phyloP scores from a whole-genome alignment of 495 filamentous ascomycete genomes.

The Hyphodiscus hymeniophilus region DNA sequence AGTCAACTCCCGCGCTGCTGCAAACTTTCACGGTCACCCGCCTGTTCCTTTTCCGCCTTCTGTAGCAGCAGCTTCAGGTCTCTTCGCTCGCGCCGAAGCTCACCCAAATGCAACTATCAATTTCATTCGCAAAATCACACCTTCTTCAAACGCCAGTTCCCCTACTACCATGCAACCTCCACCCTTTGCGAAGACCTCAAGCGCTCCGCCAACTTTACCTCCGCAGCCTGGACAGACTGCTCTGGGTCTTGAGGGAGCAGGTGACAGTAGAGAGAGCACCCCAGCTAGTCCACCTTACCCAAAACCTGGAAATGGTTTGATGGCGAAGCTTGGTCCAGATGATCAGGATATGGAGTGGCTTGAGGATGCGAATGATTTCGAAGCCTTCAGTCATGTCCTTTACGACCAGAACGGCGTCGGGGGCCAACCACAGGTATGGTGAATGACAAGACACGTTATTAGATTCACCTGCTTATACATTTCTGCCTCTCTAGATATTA shows the following conservation, averaged over 20 bases:
- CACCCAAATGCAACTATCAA: slow-evolving; percentile 30
- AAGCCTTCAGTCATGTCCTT: slow-evolving; percentile 43
- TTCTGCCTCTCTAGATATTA: no score
- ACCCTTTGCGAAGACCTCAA: slow-evolving; percentile 1
- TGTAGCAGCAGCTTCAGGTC: slow-evolving; percentile 24
- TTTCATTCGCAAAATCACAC: slow-evolving; percentile 30
- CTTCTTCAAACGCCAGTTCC: background rate
- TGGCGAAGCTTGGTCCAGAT: slow-evolving; percentile 34
- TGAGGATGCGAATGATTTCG: slow-evolving; percentile 40
- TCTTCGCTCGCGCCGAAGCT: slow-evolving; percentile 31
- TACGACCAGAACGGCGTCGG: slow-evolving; percentile 26
- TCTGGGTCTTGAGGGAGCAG: background rate
- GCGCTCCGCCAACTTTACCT: slow-evolving; percentile 10
- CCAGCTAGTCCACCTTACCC: slow-evolving; percentile 56
- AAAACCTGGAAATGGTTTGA: slow-evolving; percentile 50
- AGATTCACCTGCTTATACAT: no score
- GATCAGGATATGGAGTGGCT: slow-evolving; percentile 37
- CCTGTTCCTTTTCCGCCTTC: slow-evolving; percentile 24
- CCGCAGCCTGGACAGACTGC: background rate
- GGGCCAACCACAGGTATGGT: background rate
- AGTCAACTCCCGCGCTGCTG: slow-evolving; percentile 12
- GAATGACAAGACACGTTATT: no score
- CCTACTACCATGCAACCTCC: slow-evolving; percentile 4
- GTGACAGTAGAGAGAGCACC: slow-evolving; percentile 20
- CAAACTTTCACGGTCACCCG: slow-evolving; percentile 30